These are phyloP conservation scores for Meripilus lineatus DNA, from an alignment of 1,284 basidiomycete genomes.

Conservation along the genomic window DNA sequence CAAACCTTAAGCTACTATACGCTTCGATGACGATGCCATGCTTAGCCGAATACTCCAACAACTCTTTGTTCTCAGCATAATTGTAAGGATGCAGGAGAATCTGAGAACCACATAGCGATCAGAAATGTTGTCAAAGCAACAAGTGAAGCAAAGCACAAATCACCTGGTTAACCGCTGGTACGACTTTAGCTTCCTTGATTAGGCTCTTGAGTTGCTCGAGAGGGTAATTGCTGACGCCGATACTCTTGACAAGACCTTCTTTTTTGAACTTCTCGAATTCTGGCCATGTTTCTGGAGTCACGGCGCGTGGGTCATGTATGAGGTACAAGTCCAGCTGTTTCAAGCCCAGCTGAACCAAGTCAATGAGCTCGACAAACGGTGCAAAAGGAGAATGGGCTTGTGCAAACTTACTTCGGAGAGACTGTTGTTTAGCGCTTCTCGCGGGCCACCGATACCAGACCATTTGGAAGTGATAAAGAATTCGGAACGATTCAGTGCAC, in stretches of 20 bases:
- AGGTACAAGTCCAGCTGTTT: constrained; percentile 70
- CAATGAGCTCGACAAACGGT: not conserved
- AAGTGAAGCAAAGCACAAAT: not conserved
- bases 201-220: constrained; percentile 50
- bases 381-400: not conserved
- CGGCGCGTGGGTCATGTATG: constrained; percentile 50
- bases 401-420: constrained; percentile 22
- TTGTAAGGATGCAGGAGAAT: constrained; percentile 70
- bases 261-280: constrained; percentile 56
- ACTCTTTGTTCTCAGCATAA: constrained; percentile 46
- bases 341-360: constrained; percentile 47
- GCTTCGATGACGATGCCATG: constrained; percentile 66
- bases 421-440: constrained; percentile 51
- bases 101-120: constrained; percentile 26
- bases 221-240: constrained; percentile 75
- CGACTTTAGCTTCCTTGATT: constrained; percentile 49
- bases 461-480: constrained; percentile 48
- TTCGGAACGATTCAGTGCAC: constrained; percentile 28
- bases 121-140: constrained; percentile 21
- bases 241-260: constrained; percentile 58
- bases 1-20: constrained; percentile 61
- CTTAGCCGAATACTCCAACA: constrained; percentile 51
- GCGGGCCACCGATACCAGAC: constrained; percentile 49
- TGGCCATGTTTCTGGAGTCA: constrained; percentile 51
- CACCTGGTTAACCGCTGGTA: constrained; percentile 71